Base-by-base conservation (phyloP, 805 yeast species). In the Candida tallmaniae region DNA sequence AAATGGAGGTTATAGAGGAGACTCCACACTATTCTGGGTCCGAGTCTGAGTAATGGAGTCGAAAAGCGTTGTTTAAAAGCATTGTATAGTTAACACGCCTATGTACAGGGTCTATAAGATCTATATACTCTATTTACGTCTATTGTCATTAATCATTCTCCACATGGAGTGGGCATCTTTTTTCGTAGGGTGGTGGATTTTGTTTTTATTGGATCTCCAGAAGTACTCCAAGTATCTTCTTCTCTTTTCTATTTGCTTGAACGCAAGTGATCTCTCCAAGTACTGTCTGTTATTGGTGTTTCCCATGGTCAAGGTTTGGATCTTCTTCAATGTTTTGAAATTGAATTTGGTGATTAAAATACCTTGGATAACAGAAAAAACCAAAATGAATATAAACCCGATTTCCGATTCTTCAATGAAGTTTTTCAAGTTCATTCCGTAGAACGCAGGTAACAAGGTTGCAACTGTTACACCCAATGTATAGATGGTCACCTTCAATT, bases 391-490 rank as follows among this genome's bases (percentile, higher is more conserved):
- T 0, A 71, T 76, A 56, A 84, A 84, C 0, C 93, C 93, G 26
- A 59, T 50, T 23, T 62, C 49, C 1, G 83, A 74, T 4, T 81
- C 85, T 54, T 93, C 99, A 15, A 93, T 80, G 52, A 84, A 88
- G 59, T 90, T 93, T 51, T 83, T 86, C 55, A 93, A 61, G 50
- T 84, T 84, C 94, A 84, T 84, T 22, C 95, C 96, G 50, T 85
- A 89, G 47, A 88, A 80, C 6, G 95, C 95, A 2, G 96, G 95
- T 1, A 86, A 48, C 14, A 85, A 62, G 1, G 95, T 82, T 1
- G 95, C 95, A 15, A 85, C 82, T 0, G 95, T 83, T 50, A 85
- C 74, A 0, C 95, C 95, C 23, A 89, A 57, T 0, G 96, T 86
- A 42, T 84, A 85, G 17, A 89, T 82, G 0, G 94, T 78, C 11